Conservation (phyloP, 202 grass and related monocot genomes). For the Carex arenaria region DNA sequence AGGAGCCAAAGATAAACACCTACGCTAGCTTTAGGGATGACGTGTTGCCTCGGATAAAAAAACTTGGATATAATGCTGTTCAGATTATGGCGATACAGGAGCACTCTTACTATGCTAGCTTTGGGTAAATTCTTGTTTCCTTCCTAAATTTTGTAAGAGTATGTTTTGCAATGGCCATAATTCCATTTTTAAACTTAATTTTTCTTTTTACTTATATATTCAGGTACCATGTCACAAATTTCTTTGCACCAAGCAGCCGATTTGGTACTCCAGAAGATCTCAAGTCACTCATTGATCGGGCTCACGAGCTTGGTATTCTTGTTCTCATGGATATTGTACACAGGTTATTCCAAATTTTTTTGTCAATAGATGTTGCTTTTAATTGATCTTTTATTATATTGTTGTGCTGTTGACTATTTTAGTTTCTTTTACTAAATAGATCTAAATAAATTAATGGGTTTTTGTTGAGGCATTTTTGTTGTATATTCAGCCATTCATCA, state of each 20-base stretch:
- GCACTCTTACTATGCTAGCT: conserved; percentile 95
- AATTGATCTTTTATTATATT: conserved; percentile 5
- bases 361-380: conserved; percentile 14
- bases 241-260: conserved; percentile 96
- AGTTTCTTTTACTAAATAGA: conserved; percentile 14
- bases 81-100: conserved; percentile 99
- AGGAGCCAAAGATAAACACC: conserved; percentile 97
- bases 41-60: conserved; percentile 90
- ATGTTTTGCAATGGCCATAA: not conserved
- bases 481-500: conserved; percentile 68
- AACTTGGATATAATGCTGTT: conserved; percentile 93
- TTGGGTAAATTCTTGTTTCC: conserved; percentile 53
- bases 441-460: conserved; percentile 15
- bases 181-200: conserved; percentile 10
- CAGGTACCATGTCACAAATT: conserved; percentile 99
- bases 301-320: conserved; percentile 85
- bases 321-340: conserved; percentile 99
- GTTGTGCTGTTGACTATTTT: not conserved
- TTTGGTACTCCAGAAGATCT: conserved; percentile 99
- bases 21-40: conserved; percentile 93
- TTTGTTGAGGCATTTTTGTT: conserved; percentile 16
- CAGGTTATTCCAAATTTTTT: conserved; percentile 46
- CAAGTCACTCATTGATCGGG: conserved; percentile 95
- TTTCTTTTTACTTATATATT: conserved; percentile 22
- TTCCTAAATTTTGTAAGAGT: conserved; percentile 3